Evolutionary conservation across 176 grass and related monocot genomes (phyloP).

Genomic region (Alopecurus myosuroides): DNA sequence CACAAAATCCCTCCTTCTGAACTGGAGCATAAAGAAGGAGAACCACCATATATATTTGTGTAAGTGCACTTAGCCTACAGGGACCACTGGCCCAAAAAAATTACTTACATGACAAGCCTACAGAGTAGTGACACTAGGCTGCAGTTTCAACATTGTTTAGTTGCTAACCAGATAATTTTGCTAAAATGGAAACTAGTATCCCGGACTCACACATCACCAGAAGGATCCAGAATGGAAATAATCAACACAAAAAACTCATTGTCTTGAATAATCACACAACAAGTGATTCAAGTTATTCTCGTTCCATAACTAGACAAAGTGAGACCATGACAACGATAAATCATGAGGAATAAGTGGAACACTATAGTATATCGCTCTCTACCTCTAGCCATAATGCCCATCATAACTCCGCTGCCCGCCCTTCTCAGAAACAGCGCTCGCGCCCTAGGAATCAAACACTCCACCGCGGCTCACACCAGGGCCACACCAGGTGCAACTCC

Average conservation of each 20-base stretch:
- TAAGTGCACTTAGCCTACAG: not conserved
- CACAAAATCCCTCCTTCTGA: conserved; percentile 15
- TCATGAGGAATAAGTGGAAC: not conserved
- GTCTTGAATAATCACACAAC: not conserved
- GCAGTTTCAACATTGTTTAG: not conserved
- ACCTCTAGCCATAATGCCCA: too few relatives aligned
- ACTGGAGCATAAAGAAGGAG: conserved; percentile 9
- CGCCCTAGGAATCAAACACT: not conserved
- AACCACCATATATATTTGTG: conserved; percentile 2
- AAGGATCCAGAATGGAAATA: not conserved
- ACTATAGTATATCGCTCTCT: too few relatives aligned
- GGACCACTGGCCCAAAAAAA: not conserved
- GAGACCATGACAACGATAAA: not conserved
- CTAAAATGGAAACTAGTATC: not conserved
- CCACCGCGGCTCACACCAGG: not conserved
- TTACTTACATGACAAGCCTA: not conserved
- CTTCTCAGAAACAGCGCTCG: not conserved
- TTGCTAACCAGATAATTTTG: not conserved
- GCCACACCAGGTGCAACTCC: not conserved
- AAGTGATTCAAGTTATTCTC: not conserved
- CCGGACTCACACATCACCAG: not conserved
- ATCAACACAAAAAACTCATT: not conserved
- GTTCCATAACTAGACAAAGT: not conserved
- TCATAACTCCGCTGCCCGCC: not conserved
- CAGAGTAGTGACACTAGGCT: too few relatives aligned